These are phyloP conservation scores for Ensete ventricosum DNA, from an alignment of 176 grass and related monocot species.

Conservation along the genomic window DNA sequence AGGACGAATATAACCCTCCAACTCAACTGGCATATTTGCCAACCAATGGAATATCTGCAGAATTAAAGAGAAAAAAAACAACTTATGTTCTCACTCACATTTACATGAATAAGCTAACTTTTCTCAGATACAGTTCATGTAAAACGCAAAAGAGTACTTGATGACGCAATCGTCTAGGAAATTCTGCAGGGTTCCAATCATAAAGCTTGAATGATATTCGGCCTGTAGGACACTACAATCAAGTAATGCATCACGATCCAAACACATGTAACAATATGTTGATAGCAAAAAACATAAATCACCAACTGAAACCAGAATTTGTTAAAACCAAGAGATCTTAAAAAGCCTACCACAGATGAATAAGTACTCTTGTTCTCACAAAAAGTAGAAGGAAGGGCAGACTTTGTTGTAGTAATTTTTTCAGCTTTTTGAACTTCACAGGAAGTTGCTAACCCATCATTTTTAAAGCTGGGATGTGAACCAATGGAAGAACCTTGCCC, in stretches of 20 bases:
- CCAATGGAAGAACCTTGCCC: conserved; percentile 56
- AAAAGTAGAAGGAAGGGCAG: conserved; percentile 36
- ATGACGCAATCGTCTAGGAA: conserved; percentile 80
- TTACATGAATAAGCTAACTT: neutral
- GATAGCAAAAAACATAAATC: neutral
- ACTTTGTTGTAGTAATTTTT: conserved; percentile 55
- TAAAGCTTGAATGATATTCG: conserved; percentile 98
- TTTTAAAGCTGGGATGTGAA: conserved; percentile 45
- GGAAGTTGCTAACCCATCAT: conserved; percentile 46
- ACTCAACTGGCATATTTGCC: conserved; percentile 92
- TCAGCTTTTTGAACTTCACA: conserved; percentile 40
- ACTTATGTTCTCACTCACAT: neutral
- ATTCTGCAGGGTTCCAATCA: conserved; percentile 99
- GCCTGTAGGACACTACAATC: conserved; percentile 90
- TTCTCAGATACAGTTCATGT: neutral
- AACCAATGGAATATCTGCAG: conserved; percentile 96
- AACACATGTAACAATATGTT: conserved; percentile 3
- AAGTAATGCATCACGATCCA: conserved; percentile 33
- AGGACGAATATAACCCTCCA: conserved; percentile 97
- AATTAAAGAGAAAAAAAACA: conserved; percentile 8
- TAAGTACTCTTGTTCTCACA: conserved; percentile 64
- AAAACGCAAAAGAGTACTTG: conserved; percentile 50
- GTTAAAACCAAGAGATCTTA: conserved; percentile 10
- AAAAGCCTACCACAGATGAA: conserved; percentile 59
- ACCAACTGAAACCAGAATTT: neutral